Percentiles rank a stretch among this genome's conserved stretches.
phyloP scores from a whole-genome alignment of 179 eudicot species.

The Sideroxylon spinosum region DNA sequence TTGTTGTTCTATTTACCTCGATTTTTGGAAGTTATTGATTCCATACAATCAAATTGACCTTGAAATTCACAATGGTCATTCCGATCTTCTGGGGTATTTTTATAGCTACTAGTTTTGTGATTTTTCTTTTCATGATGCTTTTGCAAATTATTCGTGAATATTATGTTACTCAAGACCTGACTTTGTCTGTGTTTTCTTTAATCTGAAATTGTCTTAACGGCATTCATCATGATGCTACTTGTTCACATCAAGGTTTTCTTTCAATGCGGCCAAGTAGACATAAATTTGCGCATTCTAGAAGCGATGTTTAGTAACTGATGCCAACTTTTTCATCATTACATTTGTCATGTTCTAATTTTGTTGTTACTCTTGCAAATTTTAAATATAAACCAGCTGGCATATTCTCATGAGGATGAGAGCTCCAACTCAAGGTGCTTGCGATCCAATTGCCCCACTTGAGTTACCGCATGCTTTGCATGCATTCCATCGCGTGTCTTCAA shows the following conservation, averaged over 20 bases:
- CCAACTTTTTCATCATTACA: neutral
- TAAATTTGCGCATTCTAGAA: neutral
- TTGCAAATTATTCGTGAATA: neutral
- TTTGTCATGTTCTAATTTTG: neutral
- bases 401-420: constrained; percentile 34
- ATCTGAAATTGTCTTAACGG: neutral
- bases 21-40: neutral
- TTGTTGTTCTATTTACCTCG: too few relatives aligned
- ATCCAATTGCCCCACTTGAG: constrained; percentile 32
- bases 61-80: neutral
- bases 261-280: neutral
- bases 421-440: constrained; percentile 28
- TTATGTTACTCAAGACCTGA: neutral
- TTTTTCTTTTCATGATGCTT: neutral
- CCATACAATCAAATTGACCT: neutral
- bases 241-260: neutral
- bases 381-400: constrained; percentile 35
- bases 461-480: constrained; percentile 39
- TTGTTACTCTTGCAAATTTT: neutral
- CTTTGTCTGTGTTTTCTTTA: neutral
- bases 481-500: constrained; percentile 24
- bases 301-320: neutral
- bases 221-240: neutral
- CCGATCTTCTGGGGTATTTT: neutral
- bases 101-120: neutral